These are phyloP conservation scores for Fusarium xylarioides DNA, from an alignment of 2,329 filamentous ascomycete genomes.

Conservation along the genomic window DNA sequence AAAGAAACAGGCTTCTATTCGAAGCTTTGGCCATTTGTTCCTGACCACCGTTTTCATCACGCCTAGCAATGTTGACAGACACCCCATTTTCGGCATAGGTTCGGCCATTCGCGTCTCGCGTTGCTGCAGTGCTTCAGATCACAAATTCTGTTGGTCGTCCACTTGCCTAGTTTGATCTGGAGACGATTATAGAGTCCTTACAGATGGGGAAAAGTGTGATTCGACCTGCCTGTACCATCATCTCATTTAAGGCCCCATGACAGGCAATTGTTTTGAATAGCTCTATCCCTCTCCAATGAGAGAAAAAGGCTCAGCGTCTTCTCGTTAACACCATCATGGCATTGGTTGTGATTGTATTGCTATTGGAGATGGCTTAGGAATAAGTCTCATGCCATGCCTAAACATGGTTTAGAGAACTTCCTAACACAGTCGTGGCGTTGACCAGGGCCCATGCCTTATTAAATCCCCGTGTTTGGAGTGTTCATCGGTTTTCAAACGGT, in stretches of 20 bases:
- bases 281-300: not conserved
- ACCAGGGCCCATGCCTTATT: constrained; percentile 7
- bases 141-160: constrained; percentile 27
- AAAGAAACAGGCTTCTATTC: constrained; percentile 17
- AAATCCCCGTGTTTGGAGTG: not conserved
- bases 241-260: constrained; percentile 9
- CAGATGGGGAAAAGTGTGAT: constrained; percentile 18
- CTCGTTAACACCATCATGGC: not conserved
- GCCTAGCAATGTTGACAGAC: constrained; percentile 7
- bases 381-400: not conserved
- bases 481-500: constrained; percentile 32
- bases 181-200: constrained; percentile 8
- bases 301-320: not conserved
- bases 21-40: constrained; percentile 38
- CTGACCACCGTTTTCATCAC: constrained; percentile 6
- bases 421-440: constrained; percentile 15
- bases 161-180: constrained; percentile 11
- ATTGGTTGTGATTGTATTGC: constrained; percentile 5
- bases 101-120: constrained; percentile 30
- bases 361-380: not conserved
- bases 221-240: constrained; percentile 4
- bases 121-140: constrained; percentile 21
- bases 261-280: constrained; percentile 1
- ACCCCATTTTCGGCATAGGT: constrained; percentile 17
- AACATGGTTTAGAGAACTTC: not conserved